Evolutionary conservation across 768 basidiomycete genomes (phyloP).

Genomic region (Rhodocollybia butyracea): DNA sequence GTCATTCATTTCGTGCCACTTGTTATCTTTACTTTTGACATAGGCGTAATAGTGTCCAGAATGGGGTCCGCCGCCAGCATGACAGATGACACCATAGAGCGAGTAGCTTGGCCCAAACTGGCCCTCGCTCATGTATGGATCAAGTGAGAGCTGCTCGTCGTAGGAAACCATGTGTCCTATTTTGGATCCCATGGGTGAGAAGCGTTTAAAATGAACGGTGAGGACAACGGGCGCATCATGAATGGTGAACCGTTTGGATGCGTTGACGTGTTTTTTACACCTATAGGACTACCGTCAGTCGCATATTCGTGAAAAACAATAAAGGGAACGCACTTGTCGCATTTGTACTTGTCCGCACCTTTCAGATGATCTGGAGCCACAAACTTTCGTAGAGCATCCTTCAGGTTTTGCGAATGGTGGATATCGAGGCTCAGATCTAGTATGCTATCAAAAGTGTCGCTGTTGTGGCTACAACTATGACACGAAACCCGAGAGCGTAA

Average conservation of each 20-base stretch:
- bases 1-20: conserved; percentile 96
- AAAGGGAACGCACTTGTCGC: conserved; percentile 78
- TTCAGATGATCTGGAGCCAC: conserved; percentile 78
- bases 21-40: conserved; percentile 64
- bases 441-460: conserved; percentile 95
- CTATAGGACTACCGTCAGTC: conserved; percentile 33
- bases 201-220: conserved; percentile 93
- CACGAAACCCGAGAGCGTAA: conserved; percentile 91
- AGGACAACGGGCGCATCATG: conserved; percentile 85
- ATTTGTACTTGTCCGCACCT: conserved; percentile 96
- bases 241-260: conserved; percentile 87
- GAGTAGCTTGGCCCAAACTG: conserved; percentile 77
- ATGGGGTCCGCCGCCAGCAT: conserved; percentile 89
- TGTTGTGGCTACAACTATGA: conserved; percentile 74
- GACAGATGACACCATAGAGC: conserved; percentile 89
- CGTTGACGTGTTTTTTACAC: conserved; percentile 88
- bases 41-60: conserved; percentile 94
- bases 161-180: conserved; percentile 77
- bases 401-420: conserved; percentile 53
- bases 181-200: conserved; percentile 88
- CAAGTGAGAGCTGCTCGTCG: conserved; percentile 67
- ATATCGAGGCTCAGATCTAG: conserved; percentile 94
- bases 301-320: background rate
- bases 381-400: conserved; percentile 77
- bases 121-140: conserved; percentile 80